Evolutionary conservation across 2,329 filamentous ascomycete genomes (phyloP), one percentile per base, ranked within the genome.

Genomic region (Ceratocystis ficicola): DNA sequence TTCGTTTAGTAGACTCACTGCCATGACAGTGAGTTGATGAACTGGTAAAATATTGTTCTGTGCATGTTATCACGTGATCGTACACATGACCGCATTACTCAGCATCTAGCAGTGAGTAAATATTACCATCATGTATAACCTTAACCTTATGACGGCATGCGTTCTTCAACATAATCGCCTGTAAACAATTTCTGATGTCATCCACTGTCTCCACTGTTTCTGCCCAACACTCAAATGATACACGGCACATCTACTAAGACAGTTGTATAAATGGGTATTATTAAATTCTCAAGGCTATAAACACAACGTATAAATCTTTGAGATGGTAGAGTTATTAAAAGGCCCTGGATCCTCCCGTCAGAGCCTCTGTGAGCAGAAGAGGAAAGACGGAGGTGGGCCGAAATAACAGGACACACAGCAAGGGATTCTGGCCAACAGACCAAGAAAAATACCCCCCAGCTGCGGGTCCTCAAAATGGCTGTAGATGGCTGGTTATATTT

Each of bases 401-500:
- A 4, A 7, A 12, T 17, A 55, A 5, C 10, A 22, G 30, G 20
- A 55, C n/a, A 15, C 50, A 52, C 20, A 22, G 22, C 20, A 55
- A 25, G 50, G 12, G 50, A 22, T 20, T 55, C 22, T 55, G 22
- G 50, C 50, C 50, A 25, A 55, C 50, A 55, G 50, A 25, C 50
- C 50, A 55, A 28, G 12, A 12, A 41, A 41, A 41, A 41, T 15
- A 41, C 36, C 20, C 50, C 17, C 5, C 22, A 17, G 22, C 50
- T 55, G 50, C 50, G 50, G 22, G 46, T 17, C 20, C 2, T 48
- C 20, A 48, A 20, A 15, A 25, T 55, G 60, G 17, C n/a, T 10
- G 44, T 44, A n/a, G 17, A 30, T 41, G 44, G 28, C 44, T 63
- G 50, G 41, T 63, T 50, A 28, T n/a, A 28, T 63, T 63, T 22